Conservation (phyloP, 768 basidiomycete genomes). For the Xanthoconium purpureum region DNA sequence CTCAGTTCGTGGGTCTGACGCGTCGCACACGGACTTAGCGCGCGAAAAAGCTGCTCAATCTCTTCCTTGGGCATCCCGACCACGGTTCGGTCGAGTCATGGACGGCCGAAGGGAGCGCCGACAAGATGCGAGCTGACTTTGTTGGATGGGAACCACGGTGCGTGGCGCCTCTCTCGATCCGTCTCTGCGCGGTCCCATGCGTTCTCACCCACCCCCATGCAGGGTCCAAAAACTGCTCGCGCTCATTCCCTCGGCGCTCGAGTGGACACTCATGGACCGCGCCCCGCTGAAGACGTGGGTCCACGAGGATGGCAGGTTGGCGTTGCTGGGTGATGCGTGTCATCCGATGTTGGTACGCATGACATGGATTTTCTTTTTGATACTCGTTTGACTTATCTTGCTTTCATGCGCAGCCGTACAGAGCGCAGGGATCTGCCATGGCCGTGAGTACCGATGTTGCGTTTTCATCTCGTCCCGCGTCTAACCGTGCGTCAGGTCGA, state of each 20-base stretch:
- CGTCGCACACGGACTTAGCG: constrained; percentile 16
- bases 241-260: constrained; percentile 43
- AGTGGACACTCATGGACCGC: constrained; percentile 49
- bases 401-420: constrained; percentile 18
- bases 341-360: constrained; percentile 49
- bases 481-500: constrained; percentile 27
- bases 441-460: constrained; percentile 34
- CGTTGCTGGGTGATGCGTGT: constrained; percentile 52
- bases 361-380: neutral
- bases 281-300: constrained; percentile 48
- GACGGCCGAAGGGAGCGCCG: constrained; percentile 39
- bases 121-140: constrained; percentile 49
- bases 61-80: constrained; percentile 44
- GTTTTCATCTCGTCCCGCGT: neutral
- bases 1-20: neutral
- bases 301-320: constrained; percentile 41
- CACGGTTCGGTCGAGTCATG: constrained; percentile 41
- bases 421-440: constrained; percentile 55
- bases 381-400: neutral
- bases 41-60: constrained; percentile 41
- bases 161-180: constrained; percentile 6
- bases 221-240: constrained; percentile 46
- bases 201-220: neutral
- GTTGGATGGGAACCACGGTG: constrained; percentile 49
- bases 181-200: neutral